Base-by-base conservation (phyloP, 2,329 filamentous ascomycete genomes). In the Aspergillus pseudotamarii region DNA sequence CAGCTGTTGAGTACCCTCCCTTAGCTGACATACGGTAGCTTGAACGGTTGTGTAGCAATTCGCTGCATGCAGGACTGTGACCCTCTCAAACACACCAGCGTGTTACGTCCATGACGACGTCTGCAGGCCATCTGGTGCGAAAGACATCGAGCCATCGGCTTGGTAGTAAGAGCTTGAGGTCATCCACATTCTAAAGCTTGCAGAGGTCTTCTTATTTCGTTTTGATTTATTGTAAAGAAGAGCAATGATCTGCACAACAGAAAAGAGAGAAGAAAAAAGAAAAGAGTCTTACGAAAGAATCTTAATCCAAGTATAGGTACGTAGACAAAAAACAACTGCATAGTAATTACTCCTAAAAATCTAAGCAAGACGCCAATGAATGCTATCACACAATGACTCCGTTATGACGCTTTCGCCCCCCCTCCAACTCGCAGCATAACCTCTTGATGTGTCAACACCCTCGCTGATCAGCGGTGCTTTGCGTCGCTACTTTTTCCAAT, bases 401-500 rank as follows among this genome's bases (percentile, higher is more conserved):
- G 32, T 55, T 10, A 14, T 23, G 28, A 54, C 51, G 9, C 28
- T 23, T 36, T 54, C n/a, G n/a, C n/a, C 26, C 46, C 48, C 45
- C 11, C 45, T 38, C 16, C 16, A n/a, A n/a, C 50, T 10, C 19
- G 8, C 50, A 53, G 4, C 28, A 19, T 19, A 30, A n/a, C n/a
- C 23, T 60, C 38, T 21, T 55, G 6, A 41, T 45, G 4, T 12
- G 32, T 34, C 6, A 28, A 55, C 30, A 16, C 28, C 21, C 51
- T 16, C 26, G 41, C 50, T 26, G 53, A 62, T 41, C n/a, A 59
- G 11, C 14, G 30, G 34, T 36, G 4, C 46, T 59, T 57, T 57
- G 58, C 14, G 26, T 60, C 34, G 75, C 75, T 12, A 71, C 51
- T 50, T 75, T 71, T 61, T 78, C 75, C 63, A 77, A 57, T 9